A percentile compares a stretch with the other conserved stretches of the same genome.
These are phyloP conservation scores for Botryotinia calthae DNA, from an alignment of 2,329 filamentous ascomycete genomes.

Conservation along the genomic window DNA sequence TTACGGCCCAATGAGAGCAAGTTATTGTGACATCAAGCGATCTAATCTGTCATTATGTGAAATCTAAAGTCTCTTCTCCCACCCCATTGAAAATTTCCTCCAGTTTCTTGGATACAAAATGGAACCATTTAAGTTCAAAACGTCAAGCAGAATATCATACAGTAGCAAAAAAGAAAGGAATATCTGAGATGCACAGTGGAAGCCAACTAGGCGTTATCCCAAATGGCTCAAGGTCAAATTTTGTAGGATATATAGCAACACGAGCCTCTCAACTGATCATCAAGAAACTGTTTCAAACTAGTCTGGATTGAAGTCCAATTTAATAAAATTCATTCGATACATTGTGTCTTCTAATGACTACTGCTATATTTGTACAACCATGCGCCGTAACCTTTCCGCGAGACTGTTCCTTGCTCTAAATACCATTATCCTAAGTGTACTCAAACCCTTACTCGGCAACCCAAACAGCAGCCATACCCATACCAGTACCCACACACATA, in stretches of 20 bases:
- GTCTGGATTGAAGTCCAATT: background rate
- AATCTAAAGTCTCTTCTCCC: background rate
- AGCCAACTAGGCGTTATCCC: background rate
- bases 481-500: slow-evolving; percentile 96
- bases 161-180: background rate
- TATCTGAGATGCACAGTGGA: background rate
- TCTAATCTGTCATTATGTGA: background rate
- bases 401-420: background rate
- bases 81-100: background rate
- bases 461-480: slow-evolving; percentile 98
- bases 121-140: background rate
- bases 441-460: slow-evolving; percentile 70
- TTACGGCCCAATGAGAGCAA: background rate
- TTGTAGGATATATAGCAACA: background rate
- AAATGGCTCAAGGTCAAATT: background rate
- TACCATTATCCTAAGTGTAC: background rate
- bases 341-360: background rate
- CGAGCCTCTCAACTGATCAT: background rate
- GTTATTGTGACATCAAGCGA: background rate
- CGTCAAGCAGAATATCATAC: background rate
- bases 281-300: fast-evolving
- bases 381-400: background rate
- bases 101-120: background rate
- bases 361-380: background rate
- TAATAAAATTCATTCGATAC: background rate